These are phyloP conservation scores for Aspergillus sclerotiicarbonarius DNA, from an alignment of 495 filamentous ascomycete species.

Conservation along the genomic window DNA sequence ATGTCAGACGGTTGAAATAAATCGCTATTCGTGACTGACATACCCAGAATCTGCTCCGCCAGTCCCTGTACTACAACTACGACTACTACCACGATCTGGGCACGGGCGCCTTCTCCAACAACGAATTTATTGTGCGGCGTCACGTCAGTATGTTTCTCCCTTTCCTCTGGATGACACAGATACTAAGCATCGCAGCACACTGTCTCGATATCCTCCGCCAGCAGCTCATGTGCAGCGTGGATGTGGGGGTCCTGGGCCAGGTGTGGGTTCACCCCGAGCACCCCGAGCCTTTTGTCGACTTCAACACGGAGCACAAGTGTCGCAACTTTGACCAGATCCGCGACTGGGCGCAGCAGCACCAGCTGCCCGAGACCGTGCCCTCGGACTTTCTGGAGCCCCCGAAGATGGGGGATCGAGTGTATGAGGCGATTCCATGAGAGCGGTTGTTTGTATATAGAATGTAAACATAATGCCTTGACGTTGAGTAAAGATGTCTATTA, in stretches of 20 bases:
- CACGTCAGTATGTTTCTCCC: constrained; percentile 43
- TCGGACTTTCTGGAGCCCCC: constrained; percentile 40
- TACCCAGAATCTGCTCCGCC: constrained; percentile 50
- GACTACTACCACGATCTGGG: constrained; percentile 50
- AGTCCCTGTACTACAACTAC: constrained; percentile 56
- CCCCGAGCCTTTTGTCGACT: constrained; percentile 48
- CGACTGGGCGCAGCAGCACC: constrained; percentile 45
- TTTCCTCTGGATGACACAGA: neutral
- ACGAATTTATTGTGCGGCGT: constrained; percentile 44
- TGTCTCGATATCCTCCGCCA: constrained; percentile 52
- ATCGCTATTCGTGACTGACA: neutral
- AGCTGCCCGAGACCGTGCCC: constrained; percentile 35
- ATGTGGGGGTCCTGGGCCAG: constrained; percentile 48
- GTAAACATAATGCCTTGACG: neutral
- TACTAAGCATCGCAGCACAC: constrained; percentile 28
- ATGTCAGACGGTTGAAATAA: neutral
- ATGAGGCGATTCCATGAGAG: constrained; percentile 28
- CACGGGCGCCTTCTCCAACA: constrained; percentile 49
- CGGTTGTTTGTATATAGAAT: neutral
- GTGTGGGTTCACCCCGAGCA: constrained; percentile 41
- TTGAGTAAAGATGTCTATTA: too few relatives aligned
- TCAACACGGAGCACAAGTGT: constrained; percentile 53
- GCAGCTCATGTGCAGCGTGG: constrained; percentile 51
- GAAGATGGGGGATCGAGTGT: constrained; percentile 29
- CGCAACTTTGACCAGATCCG: constrained; percentile 51